Evolutionary conservation across 305 asterid species (phyloP), one percentile per base, ranked within the genome.

Genomic region (Salvia sclarea): DNA sequence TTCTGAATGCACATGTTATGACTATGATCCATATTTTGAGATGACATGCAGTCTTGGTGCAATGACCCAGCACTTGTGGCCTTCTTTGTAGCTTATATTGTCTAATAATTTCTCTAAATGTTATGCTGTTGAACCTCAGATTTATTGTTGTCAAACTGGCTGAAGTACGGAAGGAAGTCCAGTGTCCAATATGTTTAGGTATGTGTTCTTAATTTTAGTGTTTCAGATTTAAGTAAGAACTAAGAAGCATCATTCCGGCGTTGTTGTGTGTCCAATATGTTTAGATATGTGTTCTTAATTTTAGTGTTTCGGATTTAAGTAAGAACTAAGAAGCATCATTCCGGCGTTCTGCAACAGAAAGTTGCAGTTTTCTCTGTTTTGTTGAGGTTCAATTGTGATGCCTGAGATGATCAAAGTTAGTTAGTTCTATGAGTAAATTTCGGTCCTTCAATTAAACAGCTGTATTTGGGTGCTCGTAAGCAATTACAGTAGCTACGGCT

Each of bases 261-360:
- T n/a, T n/a, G n/a, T n/a, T n/a, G n/a, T n/a, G 71, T 91, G 96
- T 81, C 96, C 97, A 62, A 87, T 91, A 84, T 91, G 96, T 69
- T 72, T 83, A 79, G 88, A 86, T 81, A 67, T 68, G 79, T 64
- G 4, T 66, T 52, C 57, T 35, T 44, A 9, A 59, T 56, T 31
- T 68, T 18, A 12, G 41, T 49, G 38, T 68, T 53, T 63, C 20
- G 14, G 64, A 59, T 52, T 60, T 47, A 59, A 47, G 44, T 61
- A n/a, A 35, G 20, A 12, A 53, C n/a, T n/a, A n/a, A n/a, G n/a
- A n/a, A n/a, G n/a, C n/a, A n/a, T n/a, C n/a, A n/a, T n/a, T n/a
- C n/a, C n/a, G n/a, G 47, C 54, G 57, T 58, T 50, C 75, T 69
- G 78, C 61, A 57, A 13, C 16, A 50, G 60, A 57, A 70, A 61